Evolutionary conservation across 2,329 filamentous ascomycete genomes (phyloP).

Genomic region (Sordariomycetes sp.): DNA sequence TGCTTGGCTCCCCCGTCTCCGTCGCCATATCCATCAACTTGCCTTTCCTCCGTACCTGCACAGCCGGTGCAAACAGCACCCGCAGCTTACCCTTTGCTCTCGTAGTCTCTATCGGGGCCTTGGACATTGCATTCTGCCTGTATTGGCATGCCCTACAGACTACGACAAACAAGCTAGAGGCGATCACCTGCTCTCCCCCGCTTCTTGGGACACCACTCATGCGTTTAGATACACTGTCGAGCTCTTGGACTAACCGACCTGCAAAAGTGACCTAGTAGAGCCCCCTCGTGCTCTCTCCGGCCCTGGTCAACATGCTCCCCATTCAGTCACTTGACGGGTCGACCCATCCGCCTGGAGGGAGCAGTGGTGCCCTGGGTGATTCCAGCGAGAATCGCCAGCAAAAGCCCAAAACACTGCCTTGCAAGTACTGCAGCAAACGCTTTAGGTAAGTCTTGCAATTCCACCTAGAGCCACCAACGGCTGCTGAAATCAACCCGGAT

Average conservation of each 20-base stretch:
- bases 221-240: background rate
- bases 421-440: conserved; percentile 53
- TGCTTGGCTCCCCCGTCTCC: background rate
- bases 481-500: conserved; percentile 5
- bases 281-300: too few species aligned
- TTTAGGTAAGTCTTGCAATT: conserved; percentile 40
- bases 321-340: conserved; percentile 42
- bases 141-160: too few species aligned
- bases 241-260: background rate
- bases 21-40: conserved; percentile 3
- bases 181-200: background rate
- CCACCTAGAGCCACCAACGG: background rate
- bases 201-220: background rate
- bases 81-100: too few species aligned
- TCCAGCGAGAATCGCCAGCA: conserved; percentile 43
- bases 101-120: too few species aligned
- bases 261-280: conserved; percentile 1
- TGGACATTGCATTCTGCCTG: too few species aligned
- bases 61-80: too few species aligned
- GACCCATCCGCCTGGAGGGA: conserved; percentile 14
- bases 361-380: conserved; percentile 23
- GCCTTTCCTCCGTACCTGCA: background rate
- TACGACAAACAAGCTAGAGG: background rate
- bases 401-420: conserved; percentile 53
- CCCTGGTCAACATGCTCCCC: conserved; percentile 42